Evolutionary conservation across 1,139 yeast genomes (phyloP), one percentile per base, ranked within the genome.

Genomic region (Pichia sp.): DNA sequence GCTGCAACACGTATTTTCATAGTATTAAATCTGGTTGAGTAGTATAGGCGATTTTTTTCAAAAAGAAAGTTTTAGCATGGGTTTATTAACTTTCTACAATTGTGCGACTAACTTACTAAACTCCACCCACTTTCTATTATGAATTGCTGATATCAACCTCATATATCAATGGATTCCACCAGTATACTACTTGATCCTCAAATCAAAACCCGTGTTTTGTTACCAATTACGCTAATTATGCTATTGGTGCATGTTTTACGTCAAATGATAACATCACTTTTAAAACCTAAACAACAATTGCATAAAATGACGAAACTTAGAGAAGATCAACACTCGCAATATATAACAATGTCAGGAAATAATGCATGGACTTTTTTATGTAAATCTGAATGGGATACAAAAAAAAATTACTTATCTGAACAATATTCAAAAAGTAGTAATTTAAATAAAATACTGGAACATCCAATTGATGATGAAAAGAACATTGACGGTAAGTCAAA

Each of bases 181-280:
- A 84, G 81, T 52, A 68, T 83, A 42, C 70, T 84, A 18, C 73
- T 91, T 49, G 98, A 91, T 65, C 95, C 96, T 7, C 80, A 81
- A 55, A 74, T 93, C 58, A 84, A 87, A 68, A 79, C 83, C 60
- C 93, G 98, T 98, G 98, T 90, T 42, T 74, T 93, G 29, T 70
- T 90, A 46, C 99, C 99, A 38, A 91, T 93, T 47, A 81, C 96
- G 10, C 66, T 87, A 42, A 96, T 90, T 36, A 90, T 93, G 96
- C 85, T 93, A 19, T 70, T 91, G 53, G 91, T 89, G n/a, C 97
- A 97, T 7, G 70, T 93, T 36, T 70, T 89, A 47, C 75, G 96
- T 54, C 81, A 90, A 46, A 69, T 74, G 41, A 69, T 88, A 50
- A 68, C 87, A 45, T 42, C 45, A 29, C 29, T 48, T 16, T 38